Base-by-base conservation (phyloP, 306 rosid species). In the Psophocarpus tetragonolobus region DNA sequence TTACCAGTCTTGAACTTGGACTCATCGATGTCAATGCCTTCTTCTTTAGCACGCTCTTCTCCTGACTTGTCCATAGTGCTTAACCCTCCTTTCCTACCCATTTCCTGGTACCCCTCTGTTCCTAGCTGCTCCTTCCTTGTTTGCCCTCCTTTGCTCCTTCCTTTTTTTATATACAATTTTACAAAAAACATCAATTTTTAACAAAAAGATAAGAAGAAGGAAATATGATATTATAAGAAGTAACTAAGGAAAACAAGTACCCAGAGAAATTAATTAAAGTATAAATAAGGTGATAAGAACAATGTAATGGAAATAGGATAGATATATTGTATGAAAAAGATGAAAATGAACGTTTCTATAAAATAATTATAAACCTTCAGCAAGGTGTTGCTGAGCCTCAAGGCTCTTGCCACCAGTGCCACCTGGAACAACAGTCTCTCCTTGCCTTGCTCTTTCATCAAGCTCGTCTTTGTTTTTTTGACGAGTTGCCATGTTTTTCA, bases 371-470 rank as follows among this genome's bases (percentile, higher is more conserved):
- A 9, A 80, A 81, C 97, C 98, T 90, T 92, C 86, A 45, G 96
- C 97, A 17, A 94, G 93, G 48, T 86, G 90, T 42, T 92, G 85
- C 78, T 92, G 96, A 76, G 97, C 98, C 41, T 90, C 89, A 7
- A 94, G 86, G 87, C 87, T 90, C 76, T 94, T 86, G 33, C 96
- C 97, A 62, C 94, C 97, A 3, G 96, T 94, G 33, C 98, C 98
- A 27, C 96, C 96, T 0, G 94, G 92, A 20, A 92, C 87, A 6
- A 94, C 94, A 0, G 91, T 90, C 76, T 94, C 90, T 13, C 97
- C 98, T 0, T 85, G 91, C 74, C 45, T 87, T 9, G 94, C 96
- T 80, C 56, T 90, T 0, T 79, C 85, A 27, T 92, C 94, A 21
- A 94, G 91, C 4, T 87, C 90, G 21, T 63, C 45, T 1, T 86